A percentile compares a stretch with the other conserved stretches of the same genome.
Evolutionary conservation across 2,329 filamentous ascomycete genomes (phyloP).

Genomic region (Fusarium newnesense): DNA sequence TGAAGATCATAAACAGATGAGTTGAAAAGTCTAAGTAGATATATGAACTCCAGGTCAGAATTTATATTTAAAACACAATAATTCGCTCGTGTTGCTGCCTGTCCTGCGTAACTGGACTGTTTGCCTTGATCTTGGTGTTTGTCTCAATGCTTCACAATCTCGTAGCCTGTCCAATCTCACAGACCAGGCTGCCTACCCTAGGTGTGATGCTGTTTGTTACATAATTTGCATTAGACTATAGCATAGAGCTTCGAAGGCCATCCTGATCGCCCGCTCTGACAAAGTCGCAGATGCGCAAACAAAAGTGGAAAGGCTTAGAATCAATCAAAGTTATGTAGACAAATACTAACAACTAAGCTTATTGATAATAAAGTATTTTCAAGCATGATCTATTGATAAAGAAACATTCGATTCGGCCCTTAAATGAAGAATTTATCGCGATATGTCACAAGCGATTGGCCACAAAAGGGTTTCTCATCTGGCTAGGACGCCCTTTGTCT

Average conservation of each 20-base stretch:
- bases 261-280: background rate
- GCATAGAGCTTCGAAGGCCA: fast-evolving
- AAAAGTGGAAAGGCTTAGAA: background rate
- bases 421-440: background rate
- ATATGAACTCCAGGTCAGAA: fast-evolving
- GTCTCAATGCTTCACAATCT: background rate
- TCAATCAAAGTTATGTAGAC: background rate
- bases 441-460: background rate
- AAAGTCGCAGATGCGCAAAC: background rate
- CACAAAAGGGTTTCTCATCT: background rate
- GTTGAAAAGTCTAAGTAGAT: fast-evolving
- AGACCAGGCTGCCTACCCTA: background rate
- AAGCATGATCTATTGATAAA: background rate
- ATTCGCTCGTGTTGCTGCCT: background rate
- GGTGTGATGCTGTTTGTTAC: no score
- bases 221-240: no score
- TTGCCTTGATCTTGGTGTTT: background rate
- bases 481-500: background rate
- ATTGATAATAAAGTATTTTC: background rate
- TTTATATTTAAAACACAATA: no score
- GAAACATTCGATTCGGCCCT: background rate
- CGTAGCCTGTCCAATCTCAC: no score
- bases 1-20: background rate
- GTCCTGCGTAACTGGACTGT: background rate
- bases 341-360: background rate